Conservation (phyloP, 2,329 filamentous ascomycete genomes). For the Phyllosticta ampelicida region DNA sequence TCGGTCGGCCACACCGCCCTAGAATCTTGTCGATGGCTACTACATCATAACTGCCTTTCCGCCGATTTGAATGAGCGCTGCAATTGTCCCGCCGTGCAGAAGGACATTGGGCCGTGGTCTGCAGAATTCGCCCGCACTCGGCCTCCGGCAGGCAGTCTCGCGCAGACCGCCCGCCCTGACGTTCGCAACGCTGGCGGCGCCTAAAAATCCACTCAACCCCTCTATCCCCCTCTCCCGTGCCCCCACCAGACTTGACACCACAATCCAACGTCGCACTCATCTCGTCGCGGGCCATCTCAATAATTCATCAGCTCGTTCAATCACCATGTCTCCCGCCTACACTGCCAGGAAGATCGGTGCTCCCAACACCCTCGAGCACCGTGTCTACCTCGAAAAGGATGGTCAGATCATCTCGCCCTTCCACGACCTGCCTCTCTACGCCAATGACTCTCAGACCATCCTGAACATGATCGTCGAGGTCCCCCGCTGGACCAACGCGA, state of each 20-base stretch:
- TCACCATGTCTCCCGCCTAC: constrained; percentile 53
- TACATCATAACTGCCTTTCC: too few species aligned
- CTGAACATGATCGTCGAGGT: constrained; percentile 99
- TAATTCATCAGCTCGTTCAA: constrained; percentile 12
- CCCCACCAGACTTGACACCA: constrained; percentile 31
- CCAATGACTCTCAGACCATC: constrained; percentile 89
- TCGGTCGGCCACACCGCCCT: constrained; percentile 4
- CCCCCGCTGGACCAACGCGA: constrained; percentile 98
- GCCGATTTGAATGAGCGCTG: not conserved
- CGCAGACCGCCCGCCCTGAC: constrained; percentile 26
- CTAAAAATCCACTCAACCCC: constrained; percentile 22
- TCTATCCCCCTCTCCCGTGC: constrained; percentile 16
- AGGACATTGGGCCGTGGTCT: constrained; percentile 3
- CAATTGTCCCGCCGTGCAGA: constrained; percentile 3
- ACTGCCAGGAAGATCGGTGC: constrained; percentile 76
- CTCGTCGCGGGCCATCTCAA: constrained; percentile 31
- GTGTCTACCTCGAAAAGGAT: constrained; percentile 97
- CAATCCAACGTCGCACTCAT: constrained; percentile 27
- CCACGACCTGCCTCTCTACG: constrained; percentile 97
- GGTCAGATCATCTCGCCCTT: constrained; percentile 87
- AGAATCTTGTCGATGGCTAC: not conserved
- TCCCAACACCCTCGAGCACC: constrained; percentile 90
- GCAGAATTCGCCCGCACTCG: not conserved
- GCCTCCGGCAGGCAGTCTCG: constrained; percentile 18
- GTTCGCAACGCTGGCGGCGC: constrained; percentile 30